These are phyloP conservation scores for Comarum palustre DNA, from an alignment of 306 rosid genomes.

Conservation along the genomic window DNA sequence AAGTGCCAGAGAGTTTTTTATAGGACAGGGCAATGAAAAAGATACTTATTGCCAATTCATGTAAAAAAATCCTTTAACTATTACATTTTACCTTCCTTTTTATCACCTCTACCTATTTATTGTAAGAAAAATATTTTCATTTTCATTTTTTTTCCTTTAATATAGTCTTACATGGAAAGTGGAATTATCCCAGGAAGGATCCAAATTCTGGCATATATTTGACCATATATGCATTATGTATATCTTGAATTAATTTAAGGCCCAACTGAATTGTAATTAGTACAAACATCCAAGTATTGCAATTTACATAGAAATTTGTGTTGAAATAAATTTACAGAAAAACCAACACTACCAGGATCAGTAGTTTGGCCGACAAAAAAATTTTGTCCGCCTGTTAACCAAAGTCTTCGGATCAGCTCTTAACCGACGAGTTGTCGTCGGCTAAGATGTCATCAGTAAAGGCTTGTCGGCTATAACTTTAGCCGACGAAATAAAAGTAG, in stretches of 20 bases:
- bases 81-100: background rate
- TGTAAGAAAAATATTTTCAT: background rate
- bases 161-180: background rate
- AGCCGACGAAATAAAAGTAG: too few relatives aligned
- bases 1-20: background rate
- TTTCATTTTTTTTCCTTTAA: background rate
- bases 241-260: background rate
- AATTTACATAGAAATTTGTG: background rate
- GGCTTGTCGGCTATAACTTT: too few relatives aligned
- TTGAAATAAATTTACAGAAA: background rate
- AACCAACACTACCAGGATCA: too few relatives aligned
- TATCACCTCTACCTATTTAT: background rate
- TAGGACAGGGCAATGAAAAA: background rate
- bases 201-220: background rate
- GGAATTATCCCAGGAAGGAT: background rate
- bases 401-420: too few relatives aligned
- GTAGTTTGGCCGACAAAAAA: too few relatives aligned
- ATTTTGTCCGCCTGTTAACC: too few relatives aligned
- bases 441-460: too few relatives aligned
- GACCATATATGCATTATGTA: slow-evolving; percentile 8
- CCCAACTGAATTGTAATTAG: slow-evolving; percentile 7
- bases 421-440: too few relatives aligned
- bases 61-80: background rate
- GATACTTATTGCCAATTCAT: background rate
- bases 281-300: background rate